Base-by-base conservation (phyloP, 305 asterid species). In the Coffea humblotiana region DNA sequence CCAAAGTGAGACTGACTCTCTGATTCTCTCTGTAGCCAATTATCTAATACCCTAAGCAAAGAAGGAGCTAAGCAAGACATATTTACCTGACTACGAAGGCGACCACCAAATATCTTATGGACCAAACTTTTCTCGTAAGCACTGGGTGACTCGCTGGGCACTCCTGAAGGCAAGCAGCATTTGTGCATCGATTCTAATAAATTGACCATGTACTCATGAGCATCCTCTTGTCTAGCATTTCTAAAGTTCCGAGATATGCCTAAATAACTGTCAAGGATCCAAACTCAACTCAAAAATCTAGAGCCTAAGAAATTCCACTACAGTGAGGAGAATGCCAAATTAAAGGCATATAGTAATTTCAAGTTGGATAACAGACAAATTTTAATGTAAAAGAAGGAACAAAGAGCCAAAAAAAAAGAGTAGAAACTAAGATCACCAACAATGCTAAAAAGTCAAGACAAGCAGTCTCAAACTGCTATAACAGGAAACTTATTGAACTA, bases 201-300 rank as follows among this genome's bases (percentile, higher is more conserved):
- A 90, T 96, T 89, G 81, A 94, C 97, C 99, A 96, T 96, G 85
- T 96, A 96, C 83, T 96, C 99, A 67, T 96, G 99, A 21, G 99
- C 99, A 84, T 96, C 99, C 87, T 96, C 99, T 87, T 96, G 99
- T 82, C 97, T 90, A 18, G 97, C 88, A 87, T 88, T 96, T 77
- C 98, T 89, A 82, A 96, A 96, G 87, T 79, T 96, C 75, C 98
- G 90, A n/a, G 98, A 94, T 91, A 96, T 90, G 85, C 97, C 99
- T 94, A 88, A 79, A 56, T 54, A 69, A 71, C 76, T 76, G 80
- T 93, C 75, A 95, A 91, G 94, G 89, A 84, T 82, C 78, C 87
- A 85, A 77, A 78, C 56, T 82, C 16, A 51, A 51, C 56, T 51
- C 68, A 75, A 61, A 74, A 56, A 52, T 75, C 58, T 52, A 35